These are phyloP conservation scores for Neonectria magnoliae DNA, from an alignment of 2,329 filamentous ascomycete genomes.

Conservation along the genomic window DNA sequence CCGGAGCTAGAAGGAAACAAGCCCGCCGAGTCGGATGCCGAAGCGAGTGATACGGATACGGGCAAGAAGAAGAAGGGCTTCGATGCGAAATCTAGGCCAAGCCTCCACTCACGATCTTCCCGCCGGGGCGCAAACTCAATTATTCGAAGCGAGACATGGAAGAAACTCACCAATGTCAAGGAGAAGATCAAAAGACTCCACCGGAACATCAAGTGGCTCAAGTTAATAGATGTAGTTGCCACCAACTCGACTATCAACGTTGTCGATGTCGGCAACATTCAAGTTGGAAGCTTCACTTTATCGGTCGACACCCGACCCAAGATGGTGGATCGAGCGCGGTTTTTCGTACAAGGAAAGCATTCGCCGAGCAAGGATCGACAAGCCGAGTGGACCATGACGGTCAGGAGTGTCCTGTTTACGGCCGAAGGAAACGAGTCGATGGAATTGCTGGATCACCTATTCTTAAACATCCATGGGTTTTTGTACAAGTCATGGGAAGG, in stretches of 20 bases:
- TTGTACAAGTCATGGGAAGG: conserved; percentile 87
- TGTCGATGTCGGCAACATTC: conserved; percentile 82
- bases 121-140: conserved; percentile 25
- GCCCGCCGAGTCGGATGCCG: conserved; percentile 34
- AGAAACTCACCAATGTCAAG: conserved; percentile 79
- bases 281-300: conserved; percentile 84
- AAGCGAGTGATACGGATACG: conserved; percentile 43
- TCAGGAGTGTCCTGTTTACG: conserved; percentile 89
- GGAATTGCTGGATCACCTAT: conserved; percentile 88
- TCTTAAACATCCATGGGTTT: conserved; percentile 90
- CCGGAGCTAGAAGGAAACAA: conserved; percentile 68
- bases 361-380: conserved; percentile 69
- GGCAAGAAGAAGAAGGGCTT: conserved; percentile 39
- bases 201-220: conserved; percentile 86
- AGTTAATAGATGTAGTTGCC: conserved; percentile 88
- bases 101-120: conserved; percentile 27
- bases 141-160: conserved; percentile 79
- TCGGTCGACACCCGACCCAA: conserved; percentile 92
- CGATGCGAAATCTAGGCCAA: conserved; percentile 41
- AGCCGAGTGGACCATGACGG: conserved; percentile 91
- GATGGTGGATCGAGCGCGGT: conserved; percentile 88
- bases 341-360: conserved; percentile 81
- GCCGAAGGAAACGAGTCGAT: conserved; percentile 84
- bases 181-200: conserved; percentile 89
- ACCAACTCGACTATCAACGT: conserved; percentile 81